Evolutionary conservation across 148 eudicot genomes (phyloP).

Genomic region (Pouteria glomerata): DNA sequence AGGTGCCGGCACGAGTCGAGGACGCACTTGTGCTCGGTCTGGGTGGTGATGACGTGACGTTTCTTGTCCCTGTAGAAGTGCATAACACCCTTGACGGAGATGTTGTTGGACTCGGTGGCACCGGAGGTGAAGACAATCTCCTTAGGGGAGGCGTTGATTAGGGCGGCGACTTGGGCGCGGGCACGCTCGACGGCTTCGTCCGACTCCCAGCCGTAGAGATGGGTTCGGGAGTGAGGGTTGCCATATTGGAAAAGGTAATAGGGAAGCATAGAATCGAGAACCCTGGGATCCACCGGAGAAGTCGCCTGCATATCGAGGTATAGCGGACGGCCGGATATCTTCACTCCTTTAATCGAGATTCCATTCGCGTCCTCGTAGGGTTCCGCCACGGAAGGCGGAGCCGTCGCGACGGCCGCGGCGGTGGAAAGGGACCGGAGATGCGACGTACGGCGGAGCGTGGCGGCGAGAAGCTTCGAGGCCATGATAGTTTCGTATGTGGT

Average conservation of each 20-base stretch:
- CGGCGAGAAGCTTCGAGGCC: conserved; percentile 13
- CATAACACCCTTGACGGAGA: conserved; percentile 78
- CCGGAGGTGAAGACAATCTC: conserved; percentile 92
- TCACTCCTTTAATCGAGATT: conserved; percentile 64
- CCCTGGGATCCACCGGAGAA: conserved; percentile 86
- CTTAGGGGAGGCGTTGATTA: conserved; percentile 64
- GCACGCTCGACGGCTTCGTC: conserved; percentile 73
- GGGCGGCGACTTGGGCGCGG: conserved; percentile 53
- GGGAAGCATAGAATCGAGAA: conserved; percentile 86
- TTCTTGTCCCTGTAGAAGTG: conserved; percentile 61
- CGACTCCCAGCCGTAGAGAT: conserved; percentile 92
- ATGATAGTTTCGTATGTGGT: background rate
- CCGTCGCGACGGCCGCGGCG: conserved; percentile 20
- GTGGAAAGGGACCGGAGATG: conserved; percentile 32
- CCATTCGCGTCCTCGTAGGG: conserved; percentile 14
- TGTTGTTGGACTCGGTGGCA: conserved; percentile 83
- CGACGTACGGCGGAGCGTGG: conserved; percentile 21
- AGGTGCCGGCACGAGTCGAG: conserved; percentile 89
- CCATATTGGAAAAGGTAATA: conserved; percentile 60
- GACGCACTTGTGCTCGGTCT: no score
- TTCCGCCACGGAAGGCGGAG: conserved; percentile 10
- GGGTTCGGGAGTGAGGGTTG: conserved; percentile 94
- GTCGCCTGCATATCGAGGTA: conserved; percentile 96
- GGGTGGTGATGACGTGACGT: conserved; percentile 82
- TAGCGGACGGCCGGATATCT: conserved; percentile 74